Evolutionary conservation across 331 rosid species (phyloP).

Genomic region (Quercus tomentella): DNA sequence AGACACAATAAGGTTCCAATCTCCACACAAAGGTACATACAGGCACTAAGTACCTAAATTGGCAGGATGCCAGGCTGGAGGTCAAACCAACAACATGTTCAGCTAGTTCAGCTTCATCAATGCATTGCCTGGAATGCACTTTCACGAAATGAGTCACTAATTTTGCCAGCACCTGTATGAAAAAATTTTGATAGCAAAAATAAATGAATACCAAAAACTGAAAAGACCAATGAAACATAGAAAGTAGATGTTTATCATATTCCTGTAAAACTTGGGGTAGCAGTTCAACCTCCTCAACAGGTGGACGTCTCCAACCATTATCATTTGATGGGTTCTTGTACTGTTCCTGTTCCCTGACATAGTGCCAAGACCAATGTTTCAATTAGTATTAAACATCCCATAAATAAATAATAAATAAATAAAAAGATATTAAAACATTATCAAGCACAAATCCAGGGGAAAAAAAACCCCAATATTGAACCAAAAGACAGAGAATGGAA

Average conservation of each 20-base stretch:
- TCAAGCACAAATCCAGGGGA: background rate
- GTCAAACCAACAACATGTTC: constrained; percentile 95
- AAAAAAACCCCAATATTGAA: background rate
- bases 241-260: background rate
- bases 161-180: constrained; percentile 65
- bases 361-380: constrained; percentile 18
- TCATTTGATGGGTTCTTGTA: constrained; percentile 68
- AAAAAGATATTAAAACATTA: background rate
- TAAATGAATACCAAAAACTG: background rate
- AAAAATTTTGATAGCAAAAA: constrained; percentile 9
- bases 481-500: background rate
- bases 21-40: background rate
- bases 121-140: constrained; percentile 85
- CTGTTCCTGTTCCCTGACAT: constrained; percentile 68
- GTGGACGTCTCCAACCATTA: constrained; percentile 74
- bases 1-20: background rate
- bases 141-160: constrained; percentile 58
- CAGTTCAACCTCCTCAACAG: constrained; percentile 80
- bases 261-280: constrained; percentile 14
- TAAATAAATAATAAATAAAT: too few species aligned
- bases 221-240: background rate
- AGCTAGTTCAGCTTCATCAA: constrained; percentile 90
- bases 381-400: background rate
- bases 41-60: constrained; percentile 60
- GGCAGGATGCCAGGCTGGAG: constrained; percentile 82